Evolutionary conservation across 1,284 basidiomycete species (phyloP), one percentile per base, ranked within the genome.

Genomic region (Tilletia setariae): DNA sequence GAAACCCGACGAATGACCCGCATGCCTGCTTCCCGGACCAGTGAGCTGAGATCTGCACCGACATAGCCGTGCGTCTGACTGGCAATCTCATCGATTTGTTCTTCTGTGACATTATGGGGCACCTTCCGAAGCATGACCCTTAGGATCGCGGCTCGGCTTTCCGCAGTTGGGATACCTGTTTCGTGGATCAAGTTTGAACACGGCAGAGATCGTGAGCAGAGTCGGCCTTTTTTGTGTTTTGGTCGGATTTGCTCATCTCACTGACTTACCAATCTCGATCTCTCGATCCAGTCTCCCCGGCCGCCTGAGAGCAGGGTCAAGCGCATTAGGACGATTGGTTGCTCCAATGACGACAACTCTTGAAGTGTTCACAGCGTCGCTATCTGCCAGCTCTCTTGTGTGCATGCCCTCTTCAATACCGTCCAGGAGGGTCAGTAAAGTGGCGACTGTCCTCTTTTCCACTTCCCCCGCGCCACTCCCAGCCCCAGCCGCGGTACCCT

Each of bases 261-360:
- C 68, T 44, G n/a, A 78, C 85, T 74, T 71, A 89, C 93, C 95
- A 74, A 98, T 94, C 83, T 99, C 96, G 53, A 99, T 92, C 83
- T 98, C 96, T 72, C 93, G 86, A 83, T 99, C 96, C 77, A 99
- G 95, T 71, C 96, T 86, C 1, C 96, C 96, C 2, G 96, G 96
- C 42, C 96, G 86, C 64, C 96, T 86, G 51, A 99, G 85, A 0
- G 96, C 96, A 35, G 94, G 95, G 83, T 99, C 96, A 69, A 99
- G 93, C 3, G 94, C 91, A 81, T 98, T 98, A 2, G 94, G 95
- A 43, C 96, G 86, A 83, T 99, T 98, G 0, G 96, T 98, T 0
- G 96, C 96, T 1, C 93, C 96, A 70, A 99, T 92, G 23, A 99
- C 92, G 2, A 98, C 90, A 3, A 98, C 92, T 68, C 90, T 89